These are phyloP conservation scores for Colletotrichum tofieldiae DNA, from an alignment of 2,329 filamentous ascomycete genomes.

Conservation along the genomic window DNA sequence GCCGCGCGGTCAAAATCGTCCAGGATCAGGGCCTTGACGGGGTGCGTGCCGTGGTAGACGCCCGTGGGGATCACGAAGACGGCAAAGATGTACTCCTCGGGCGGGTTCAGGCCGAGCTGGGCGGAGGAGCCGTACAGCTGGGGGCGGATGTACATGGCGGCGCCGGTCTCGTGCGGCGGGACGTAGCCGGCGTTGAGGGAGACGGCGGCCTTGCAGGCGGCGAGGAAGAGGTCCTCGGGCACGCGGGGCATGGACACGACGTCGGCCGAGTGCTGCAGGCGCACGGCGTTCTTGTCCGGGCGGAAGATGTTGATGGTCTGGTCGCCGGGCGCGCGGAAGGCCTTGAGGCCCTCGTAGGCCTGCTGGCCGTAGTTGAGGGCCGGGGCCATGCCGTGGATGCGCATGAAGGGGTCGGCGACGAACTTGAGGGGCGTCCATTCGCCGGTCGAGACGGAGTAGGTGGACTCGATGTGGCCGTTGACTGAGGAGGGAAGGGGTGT, in stretches of 20 bases:
- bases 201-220: constrained; percentile 85
- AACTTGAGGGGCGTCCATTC: constrained; percentile 86
- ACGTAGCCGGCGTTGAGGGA: constrained; percentile 92
- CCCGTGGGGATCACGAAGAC: constrained; percentile 94
- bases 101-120: constrained; percentile 87
- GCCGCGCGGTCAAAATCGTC: constrained; percentile 95
- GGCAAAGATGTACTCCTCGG: constrained; percentile 92
- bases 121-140: constrained; percentile 90
- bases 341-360: constrained; percentile 98
- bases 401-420: constrained; percentile 86
- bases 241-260: constrained; percentile 89
- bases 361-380: constrained; percentile 98
- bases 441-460: constrained; percentile 81
- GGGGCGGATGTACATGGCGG: constrained; percentile 93
- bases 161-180: constrained; percentile 89
- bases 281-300: constrained; percentile 85
- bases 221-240: constrained; percentile 82
- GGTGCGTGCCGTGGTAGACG: constrained; percentile 92
- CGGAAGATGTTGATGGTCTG: constrained; percentile 87
- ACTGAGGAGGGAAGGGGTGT: constrained; percentile 65
- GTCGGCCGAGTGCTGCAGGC: constrained; percentile 87
- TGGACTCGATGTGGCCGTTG: constrained; percentile 93
- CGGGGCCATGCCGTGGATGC: constrained; percentile 94
- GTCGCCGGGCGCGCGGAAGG: constrained; percentile 84
- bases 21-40: constrained; percentile 89